phyloP scores from a whole-genome alignment of 768 basidiomycete species.

The Austroboletus festivus region DNA sequence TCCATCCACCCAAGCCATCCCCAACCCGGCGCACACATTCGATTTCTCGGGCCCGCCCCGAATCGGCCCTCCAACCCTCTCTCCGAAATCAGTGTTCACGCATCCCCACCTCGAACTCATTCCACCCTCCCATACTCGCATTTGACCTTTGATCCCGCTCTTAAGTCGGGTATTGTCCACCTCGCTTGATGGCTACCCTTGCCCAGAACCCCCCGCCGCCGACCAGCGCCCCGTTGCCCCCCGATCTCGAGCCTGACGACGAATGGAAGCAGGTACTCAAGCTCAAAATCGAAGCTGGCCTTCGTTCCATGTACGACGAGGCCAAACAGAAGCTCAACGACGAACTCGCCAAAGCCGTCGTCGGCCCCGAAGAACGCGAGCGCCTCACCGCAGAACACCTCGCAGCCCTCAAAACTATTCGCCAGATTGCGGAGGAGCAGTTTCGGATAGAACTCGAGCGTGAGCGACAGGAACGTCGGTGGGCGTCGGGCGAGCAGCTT shows the following conservation, averaged over 20 bases:
- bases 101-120: not conserved
- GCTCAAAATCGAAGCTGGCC: constrained; percentile 49
- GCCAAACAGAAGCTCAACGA: constrained; percentile 56
- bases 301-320: constrained; percentile 48
- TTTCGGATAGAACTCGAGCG: constrained; percentile 43
- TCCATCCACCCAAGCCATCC: constrained; percentile 13
- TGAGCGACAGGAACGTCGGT: constrained; percentile 50
- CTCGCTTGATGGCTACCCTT: constrained; percentile 24
- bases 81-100: not conserved
- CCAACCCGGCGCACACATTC: constrained; percentile 16
- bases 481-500: constrained; percentile 40
- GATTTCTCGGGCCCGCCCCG: constrained; percentile 12
- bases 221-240: constrained; percentile 7
- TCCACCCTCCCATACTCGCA: not conserved
- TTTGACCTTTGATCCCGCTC: not conserved
- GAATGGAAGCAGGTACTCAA: constrained; percentile 49
- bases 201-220: constrained; percentile 14
- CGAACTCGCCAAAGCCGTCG: constrained; percentile 45
- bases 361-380: constrained; percentile 32
- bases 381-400: constrained; percentile 39
- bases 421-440: constrained; percentile 44
- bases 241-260: constrained; percentile 48
- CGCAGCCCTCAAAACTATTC: constrained; percentile 42
- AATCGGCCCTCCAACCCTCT: constrained; percentile 6
- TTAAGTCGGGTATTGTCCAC: constrained; percentile 4